A percentile compares a stretch with the other conserved stretches of the same genome.
Conservation (phyloP, 116 monocot genomes). For the Papilionanthe hybrid region DNA sequence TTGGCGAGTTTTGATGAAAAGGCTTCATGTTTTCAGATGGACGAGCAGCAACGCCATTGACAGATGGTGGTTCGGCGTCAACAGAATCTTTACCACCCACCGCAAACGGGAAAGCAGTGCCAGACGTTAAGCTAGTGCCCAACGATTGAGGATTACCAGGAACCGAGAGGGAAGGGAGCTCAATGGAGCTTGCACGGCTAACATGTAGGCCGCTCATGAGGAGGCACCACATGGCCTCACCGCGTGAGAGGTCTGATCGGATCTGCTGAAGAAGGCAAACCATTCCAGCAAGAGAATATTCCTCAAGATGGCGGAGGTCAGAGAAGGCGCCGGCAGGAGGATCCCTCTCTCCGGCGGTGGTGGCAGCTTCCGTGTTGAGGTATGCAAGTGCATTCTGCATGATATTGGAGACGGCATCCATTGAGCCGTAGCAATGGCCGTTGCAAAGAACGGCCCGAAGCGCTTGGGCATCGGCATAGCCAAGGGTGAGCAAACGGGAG, state of each 20-base stretch:
- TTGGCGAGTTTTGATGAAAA: not conserved
- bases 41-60: not conserved
- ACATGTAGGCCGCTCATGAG: slow-evolving; percentile 73
- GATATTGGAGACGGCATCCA: slow-evolving; percentile 71
- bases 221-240: slow-evolving; percentile 93
- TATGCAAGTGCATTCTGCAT: slow-evolving; percentile 52
- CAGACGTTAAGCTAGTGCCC: not conserved
- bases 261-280: slow-evolving; percentile 69
- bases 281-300: slow-evolving; percentile 78
- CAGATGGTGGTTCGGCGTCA: not conserved
- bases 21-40: not conserved
- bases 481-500: slow-evolving; percentile 44
- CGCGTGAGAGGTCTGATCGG: slow-evolving; percentile 50
- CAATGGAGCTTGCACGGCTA: slow-evolving; percentile 52
- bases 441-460: slow-evolving; percentile 50
- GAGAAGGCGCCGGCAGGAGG: slow-evolving; percentile 33
- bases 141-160: not conserved
- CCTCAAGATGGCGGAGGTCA: slow-evolving; percentile 63
- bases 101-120: not conserved
- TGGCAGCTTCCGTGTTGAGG: slow-evolving; percentile 24
- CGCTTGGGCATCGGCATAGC: slow-evolving; percentile 53
- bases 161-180: slow-evolving; percentile 29
- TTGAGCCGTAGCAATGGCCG: slow-evolving; percentile 81
- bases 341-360: slow-evolving; percentile 10
- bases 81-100: not conserved